Percentiles rank a stretch among this genome's conserved stretches.
Evolutionary conservation across 139 green algal species (phyloP).

Genomic region (Picochlorum sp.): DNA sequence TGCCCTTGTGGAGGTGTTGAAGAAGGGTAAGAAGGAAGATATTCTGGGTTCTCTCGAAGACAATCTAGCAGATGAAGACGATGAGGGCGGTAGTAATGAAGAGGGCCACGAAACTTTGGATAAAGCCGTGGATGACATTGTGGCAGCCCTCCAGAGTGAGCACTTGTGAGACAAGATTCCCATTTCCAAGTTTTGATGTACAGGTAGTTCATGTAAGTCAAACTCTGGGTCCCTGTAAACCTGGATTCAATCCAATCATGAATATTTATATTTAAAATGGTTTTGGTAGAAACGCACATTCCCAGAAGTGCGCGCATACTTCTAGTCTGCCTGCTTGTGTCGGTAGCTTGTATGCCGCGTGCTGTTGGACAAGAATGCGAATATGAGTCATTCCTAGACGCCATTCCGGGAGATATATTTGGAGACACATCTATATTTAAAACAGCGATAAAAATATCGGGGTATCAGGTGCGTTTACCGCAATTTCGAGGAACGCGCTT

Average conservation of each 20-base stretch:
- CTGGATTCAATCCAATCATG: too few species aligned
- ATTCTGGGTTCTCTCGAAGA: conserved; percentile 44
- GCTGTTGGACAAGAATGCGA: conserved; percentile 4
- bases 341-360: too few species aligned
- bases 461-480: conserved; percentile 2
- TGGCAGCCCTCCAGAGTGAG: background rate
- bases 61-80: conserved; percentile 36
- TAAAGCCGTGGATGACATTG: background rate
- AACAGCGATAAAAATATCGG: conserved; percentile 10
- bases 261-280: too few species aligned
- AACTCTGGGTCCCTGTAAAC: too few species aligned
- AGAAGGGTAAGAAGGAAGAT: conserved; percentile 20
- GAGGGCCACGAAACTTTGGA: conserved; percentile 11
- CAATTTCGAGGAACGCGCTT: too few species aligned
- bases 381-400: conserved; percentile 7
- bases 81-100: conserved; percentile 29
- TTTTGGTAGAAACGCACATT: too few species aligned
- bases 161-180: background rate
- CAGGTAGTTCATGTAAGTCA: too few species aligned
- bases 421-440: conserved; percentile 8
- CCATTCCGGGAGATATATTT: conserved; percentile 2
- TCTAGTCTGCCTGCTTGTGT: too few species aligned
- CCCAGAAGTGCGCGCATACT: too few species aligned
- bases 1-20: conserved; percentile 31
- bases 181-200: too few species aligned